phyloP scores from a whole-genome alignment of 257 asterid species.

The Capsicum pubescens region DNA sequence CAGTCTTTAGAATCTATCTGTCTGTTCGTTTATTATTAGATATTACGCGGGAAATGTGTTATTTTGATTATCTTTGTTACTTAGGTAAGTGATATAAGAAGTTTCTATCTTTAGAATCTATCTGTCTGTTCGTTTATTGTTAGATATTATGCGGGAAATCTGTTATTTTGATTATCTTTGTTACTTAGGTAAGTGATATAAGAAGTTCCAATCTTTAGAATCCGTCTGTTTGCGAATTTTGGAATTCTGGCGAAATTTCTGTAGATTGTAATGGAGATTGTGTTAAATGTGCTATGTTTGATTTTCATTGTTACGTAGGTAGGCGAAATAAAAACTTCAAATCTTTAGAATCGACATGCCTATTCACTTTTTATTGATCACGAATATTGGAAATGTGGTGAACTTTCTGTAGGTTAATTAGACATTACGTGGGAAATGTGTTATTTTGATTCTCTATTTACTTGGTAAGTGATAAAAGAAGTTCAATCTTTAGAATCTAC shows the following conservation, averaged over 20 bases:
- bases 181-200: conserved; percentile 59
- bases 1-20: conserved; percentile 20
- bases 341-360: conserved; percentile 26
- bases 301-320: conserved; percentile 60
- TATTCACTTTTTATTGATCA: not conserved
- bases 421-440: not conserved
- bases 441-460: not conserved
- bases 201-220: conserved; percentile 31
- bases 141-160: not conserved
- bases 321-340: conserved; percentile 43
- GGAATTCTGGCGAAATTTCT: not conserved
- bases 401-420: conserved; percentile 7
- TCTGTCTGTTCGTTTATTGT: no score
- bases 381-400: not conserved
- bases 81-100: no score
- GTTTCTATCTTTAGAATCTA: no score
- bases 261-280: not conserved
- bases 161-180: conserved; percentile 40
- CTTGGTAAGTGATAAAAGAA: no score
- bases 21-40: not conserved
- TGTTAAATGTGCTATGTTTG: not conserved
- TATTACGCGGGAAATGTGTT: not conserved
- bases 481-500: no score
- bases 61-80: not conserved
- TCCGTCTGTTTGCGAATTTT: not conserved